Evolutionary conservation across 768 basidiomycete species (phyloP).

Genomic region (Cantharellus anzutake): DNA sequence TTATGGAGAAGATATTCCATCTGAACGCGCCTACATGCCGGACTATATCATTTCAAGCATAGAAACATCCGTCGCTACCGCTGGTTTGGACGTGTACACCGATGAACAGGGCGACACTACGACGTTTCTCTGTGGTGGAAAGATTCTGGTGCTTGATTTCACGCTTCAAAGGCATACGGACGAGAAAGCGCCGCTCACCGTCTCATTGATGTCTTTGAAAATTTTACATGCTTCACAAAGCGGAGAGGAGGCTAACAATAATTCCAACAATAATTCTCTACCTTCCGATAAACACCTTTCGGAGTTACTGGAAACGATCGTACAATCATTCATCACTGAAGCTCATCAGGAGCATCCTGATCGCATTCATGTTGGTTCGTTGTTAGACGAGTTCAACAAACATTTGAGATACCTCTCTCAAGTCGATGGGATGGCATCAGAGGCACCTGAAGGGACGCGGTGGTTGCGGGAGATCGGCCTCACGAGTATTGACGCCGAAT

Average conservation of each 20-base stretch:
- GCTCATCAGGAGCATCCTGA: not conserved
- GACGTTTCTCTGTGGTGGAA: conserved; percentile 51
- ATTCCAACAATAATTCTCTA: not conserved
- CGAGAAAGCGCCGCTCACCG: not conserved
- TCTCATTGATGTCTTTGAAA: conserved; percentile 28
- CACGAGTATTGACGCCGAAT: conserved; percentile 13
- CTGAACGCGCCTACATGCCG: not conserved
- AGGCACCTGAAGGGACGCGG: conserved; percentile 12
- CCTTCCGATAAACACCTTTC: not conserved
- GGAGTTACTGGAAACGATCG: not conserved
- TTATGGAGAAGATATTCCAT: not conserved
- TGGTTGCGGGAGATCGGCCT: conserved; percentile 12
- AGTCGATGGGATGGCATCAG: conserved; percentile 15
- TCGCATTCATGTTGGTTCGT: not conserved
- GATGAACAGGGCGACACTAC: conserved; percentile 14
- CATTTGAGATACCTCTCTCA: not conserved
- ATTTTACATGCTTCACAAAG: conserved; percentile 35
- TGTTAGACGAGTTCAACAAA: not conserved
- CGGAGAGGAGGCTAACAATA: not conserved
- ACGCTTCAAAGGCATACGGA: conserved; percentile 25
- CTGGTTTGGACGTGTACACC: not conserved
- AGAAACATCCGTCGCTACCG: not conserved
- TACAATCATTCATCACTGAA: not conserved
- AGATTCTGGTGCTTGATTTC: conserved; percentile 63
- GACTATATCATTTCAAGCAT: not conserved